Conservation (phyloP, 305 asterid genomes). For the Fraxinus sp. region DNA sequence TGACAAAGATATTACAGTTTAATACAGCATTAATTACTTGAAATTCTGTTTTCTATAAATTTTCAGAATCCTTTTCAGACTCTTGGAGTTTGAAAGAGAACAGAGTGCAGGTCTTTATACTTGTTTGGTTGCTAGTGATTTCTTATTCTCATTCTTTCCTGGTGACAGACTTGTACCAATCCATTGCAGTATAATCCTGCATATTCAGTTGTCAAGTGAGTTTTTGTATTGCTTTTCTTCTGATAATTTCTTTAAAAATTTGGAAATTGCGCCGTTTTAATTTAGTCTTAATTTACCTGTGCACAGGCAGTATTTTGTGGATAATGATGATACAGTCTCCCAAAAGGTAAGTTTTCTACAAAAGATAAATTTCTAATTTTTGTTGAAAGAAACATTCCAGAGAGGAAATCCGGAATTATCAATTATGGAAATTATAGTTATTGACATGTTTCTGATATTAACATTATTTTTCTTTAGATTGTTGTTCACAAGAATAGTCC, state of each 20-base stretch:
- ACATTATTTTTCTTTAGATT: slow-evolving; percentile 35
- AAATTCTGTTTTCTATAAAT: neutral
- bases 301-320: slow-evolving; percentile 84
- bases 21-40: neutral
- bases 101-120: neutral
- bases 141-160: slow-evolving; percentile 23
- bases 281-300: neutral
- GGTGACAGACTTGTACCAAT: slow-evolving; percentile 64
- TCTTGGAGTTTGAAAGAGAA: neutral
- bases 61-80: neutral
- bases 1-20: neutral
- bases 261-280: neutral
- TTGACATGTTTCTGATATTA: neutral
- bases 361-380: neutral
- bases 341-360: slow-evolving; percentile 51
- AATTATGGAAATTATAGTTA: neutral
- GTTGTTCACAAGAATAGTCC: slow-evolving; percentile 83
- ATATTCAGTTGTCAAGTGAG: slow-evolving; percentile 77
- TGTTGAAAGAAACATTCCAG: neutral
- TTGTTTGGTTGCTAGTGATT: neutral
- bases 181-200: slow-evolving; percentile 87
- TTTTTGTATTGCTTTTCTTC: slow-evolving; percentile 3
- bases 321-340: slow-evolving; percentile 73
- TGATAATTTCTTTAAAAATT: neutral
- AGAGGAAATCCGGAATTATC: neutral